phyloP scores from a whole-genome alignment of 306 rosid species.

The Inga laurina region DNA sequence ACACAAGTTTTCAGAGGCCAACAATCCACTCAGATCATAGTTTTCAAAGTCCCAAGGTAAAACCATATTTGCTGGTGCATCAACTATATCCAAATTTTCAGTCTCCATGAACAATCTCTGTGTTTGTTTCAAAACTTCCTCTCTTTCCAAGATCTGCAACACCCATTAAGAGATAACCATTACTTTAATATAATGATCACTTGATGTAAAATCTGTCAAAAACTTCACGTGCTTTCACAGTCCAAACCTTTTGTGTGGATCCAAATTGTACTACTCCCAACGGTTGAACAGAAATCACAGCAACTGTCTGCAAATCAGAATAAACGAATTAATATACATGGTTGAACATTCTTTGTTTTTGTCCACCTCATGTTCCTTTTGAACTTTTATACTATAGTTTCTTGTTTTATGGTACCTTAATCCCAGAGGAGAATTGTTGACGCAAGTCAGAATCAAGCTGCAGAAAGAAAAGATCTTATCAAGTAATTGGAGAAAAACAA shows the following conservation, averaged over 20 bases:
- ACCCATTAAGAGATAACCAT: slow-evolving; percentile 19
- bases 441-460: slow-evolving; percentile 55
- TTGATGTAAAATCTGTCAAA: neutral
- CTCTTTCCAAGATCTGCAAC: slow-evolving; percentile 58
- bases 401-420: slow-evolving; percentile 61
- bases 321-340: slow-evolving; percentile 33
- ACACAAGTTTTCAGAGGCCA: slow-evolving; percentile 48
- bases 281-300: slow-evolving; percentile 54
- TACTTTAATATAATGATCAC: neutral
- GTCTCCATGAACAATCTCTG: slow-evolving; percentile 49
- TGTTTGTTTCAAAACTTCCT: slow-evolving; percentile 55
- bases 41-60: slow-evolving; percentile 42
- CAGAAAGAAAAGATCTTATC: slow-evolving; percentile 19
- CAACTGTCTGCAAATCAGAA: slow-evolving; percentile 68
- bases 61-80: slow-evolving; percentile 27
- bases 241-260: slow-evolving; percentile 71
- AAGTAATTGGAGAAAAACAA: slow-evolving; percentile 15
- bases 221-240: neutral
- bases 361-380: neutral
- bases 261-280: slow-evolving; percentile 77
- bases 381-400: neutral
- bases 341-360: no score
- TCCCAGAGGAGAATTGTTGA: slow-evolving; percentile 65
- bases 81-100: slow-evolving; percentile 30
- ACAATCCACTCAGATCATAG: slow-evolving; percentile 49